A percentile compares a stretch with the other conserved stretches of the same genome.
These are phyloP conservation scores for Pyronema domesticum DNA, from an alignment of 495 filamentous ascomycete species.

Conservation along the genomic window DNA sequence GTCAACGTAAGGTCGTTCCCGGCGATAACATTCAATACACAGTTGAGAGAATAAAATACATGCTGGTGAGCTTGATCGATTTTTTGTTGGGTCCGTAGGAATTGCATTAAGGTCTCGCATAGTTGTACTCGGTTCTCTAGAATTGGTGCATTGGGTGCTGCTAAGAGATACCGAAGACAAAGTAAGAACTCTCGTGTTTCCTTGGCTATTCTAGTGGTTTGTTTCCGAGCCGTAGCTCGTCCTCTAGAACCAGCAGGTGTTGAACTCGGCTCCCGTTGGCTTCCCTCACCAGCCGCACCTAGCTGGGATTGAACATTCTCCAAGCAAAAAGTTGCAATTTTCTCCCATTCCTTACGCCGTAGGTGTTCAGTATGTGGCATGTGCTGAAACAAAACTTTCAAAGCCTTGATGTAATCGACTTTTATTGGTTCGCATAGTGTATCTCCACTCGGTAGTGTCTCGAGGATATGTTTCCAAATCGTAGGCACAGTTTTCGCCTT, in stretches of 20 bases:
- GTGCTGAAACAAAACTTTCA: slow-evolving; percentile 50
- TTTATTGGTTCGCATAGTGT: slow-evolving; percentile 54
- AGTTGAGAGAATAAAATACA: slow-evolving; percentile 59
- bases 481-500: slow-evolving; percentile 59
- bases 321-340: slow-evolving; percentile 18
- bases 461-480: slow-evolving; percentile 61
- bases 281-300: slow-evolving; percentile 21
- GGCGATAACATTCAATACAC: slow-evolving; percentile 43
- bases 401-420: slow-evolving; percentile 59
- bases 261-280: slow-evolving; percentile 14
- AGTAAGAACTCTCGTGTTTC: slow-evolving; percentile 40
- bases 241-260: slow-evolving; percentile 24
- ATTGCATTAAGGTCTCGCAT: slow-evolving; percentile 38
- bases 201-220: slow-evolving; percentile 20
- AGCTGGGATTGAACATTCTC: slow-evolving; percentile 22
- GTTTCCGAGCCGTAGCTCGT: slow-evolving; percentile 9
- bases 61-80: slow-evolving; percentile 46
- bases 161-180: slow-evolving; percentile 48
- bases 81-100: slow-evolving; percentile 42
- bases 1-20: slow-evolving; percentile 49
- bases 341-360: slow-evolving; percentile 42
- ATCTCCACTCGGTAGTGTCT: slow-evolving; percentile 47
- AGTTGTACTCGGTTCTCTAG: slow-evolving; percentile 39
- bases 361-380: slow-evolving; percentile 66
- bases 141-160: slow-evolving; percentile 54